These are phyloP conservation scores for Jasminum sambac DNA, from an alignment of 257 asterid genomes.

Conservation along the genomic window DNA sequence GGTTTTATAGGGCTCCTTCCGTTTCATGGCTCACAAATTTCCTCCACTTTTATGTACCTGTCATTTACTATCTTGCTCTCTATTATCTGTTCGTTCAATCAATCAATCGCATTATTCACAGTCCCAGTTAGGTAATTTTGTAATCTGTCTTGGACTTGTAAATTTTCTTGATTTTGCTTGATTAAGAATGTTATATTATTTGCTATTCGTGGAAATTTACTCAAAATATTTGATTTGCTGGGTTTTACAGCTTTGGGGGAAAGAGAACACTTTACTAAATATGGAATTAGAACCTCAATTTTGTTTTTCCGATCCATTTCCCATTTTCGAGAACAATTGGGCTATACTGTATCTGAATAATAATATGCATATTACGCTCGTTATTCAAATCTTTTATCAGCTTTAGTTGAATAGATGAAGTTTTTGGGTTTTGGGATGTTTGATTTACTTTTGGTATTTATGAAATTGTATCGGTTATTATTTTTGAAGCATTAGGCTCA, in stretches of 20 bases:
- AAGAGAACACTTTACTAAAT: not conserved
- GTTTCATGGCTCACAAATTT: slow-evolving; percentile 40
- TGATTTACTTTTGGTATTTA: not conserved
- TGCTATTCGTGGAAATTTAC: not conserved
- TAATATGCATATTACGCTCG: not conserved
- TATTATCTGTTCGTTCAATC: not conserved
- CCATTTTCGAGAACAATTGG: not conserved
- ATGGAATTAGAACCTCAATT: not conserved
- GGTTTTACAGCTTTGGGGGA: slow-evolving; percentile 5
- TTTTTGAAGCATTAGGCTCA: not conserved
- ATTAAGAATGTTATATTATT: not conserved
- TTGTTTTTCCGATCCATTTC: not conserved
- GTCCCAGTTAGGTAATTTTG: slow-evolving; percentile 27
- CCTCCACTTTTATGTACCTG: slow-evolving; percentile 18
- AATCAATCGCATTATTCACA: slow-evolving; percentile 10
- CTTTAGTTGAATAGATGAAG: slow-evolving; percentile 9
- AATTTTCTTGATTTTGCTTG: not conserved
- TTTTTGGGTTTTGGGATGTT: not conserved
- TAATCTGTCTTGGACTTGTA: not conserved
- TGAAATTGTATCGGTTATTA: not conserved
- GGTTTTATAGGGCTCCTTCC: slow-evolving; percentile 34
- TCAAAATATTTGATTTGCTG: slow-evolving; percentile 12
- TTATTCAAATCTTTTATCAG: not conserved
- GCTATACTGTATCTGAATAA: no score
- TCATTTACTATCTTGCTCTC: slow-evolving; percentile 12